phyloP scores from a whole-genome alignment of 257 asterid species.

The Solanum piurae region DNA sequence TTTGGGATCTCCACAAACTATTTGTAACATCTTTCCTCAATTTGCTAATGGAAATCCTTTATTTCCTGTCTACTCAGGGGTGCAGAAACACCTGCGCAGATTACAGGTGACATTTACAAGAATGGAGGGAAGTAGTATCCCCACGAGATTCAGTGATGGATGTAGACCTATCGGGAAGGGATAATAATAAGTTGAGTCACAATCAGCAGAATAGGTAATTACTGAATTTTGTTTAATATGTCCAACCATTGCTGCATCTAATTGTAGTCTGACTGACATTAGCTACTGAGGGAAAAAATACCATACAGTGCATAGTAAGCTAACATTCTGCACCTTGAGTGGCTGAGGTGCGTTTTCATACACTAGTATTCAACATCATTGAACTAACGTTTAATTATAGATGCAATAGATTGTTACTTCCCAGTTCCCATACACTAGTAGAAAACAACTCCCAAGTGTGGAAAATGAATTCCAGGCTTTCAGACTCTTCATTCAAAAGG shows the following conservation, averaged over 20 bases:
- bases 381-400: neutral
- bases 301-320: neutral
- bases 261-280: neutral
- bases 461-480: neutral
- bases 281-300: neutral
- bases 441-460: neutral
- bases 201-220: neutral
- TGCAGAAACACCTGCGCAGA: neutral
- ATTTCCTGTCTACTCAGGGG: neutral
- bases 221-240: neutral
- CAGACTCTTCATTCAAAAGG: neutral
- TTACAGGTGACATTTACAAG: neutral
- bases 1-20: neutral
- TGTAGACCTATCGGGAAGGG: neutral
- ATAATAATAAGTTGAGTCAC: neutral
- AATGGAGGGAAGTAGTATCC: neutral
- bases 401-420: neutral
- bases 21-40: neutral
- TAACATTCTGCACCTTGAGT: neutral
- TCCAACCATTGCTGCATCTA: neutral
- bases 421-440: neutral
- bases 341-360: neutral
- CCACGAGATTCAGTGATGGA: neutral
- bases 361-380: neutral
- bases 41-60: neutral